These are phyloP conservation scores for Candida tallmaniae DNA, from an alignment of 805 yeast genomes.

Conservation along the genomic window DNA sequence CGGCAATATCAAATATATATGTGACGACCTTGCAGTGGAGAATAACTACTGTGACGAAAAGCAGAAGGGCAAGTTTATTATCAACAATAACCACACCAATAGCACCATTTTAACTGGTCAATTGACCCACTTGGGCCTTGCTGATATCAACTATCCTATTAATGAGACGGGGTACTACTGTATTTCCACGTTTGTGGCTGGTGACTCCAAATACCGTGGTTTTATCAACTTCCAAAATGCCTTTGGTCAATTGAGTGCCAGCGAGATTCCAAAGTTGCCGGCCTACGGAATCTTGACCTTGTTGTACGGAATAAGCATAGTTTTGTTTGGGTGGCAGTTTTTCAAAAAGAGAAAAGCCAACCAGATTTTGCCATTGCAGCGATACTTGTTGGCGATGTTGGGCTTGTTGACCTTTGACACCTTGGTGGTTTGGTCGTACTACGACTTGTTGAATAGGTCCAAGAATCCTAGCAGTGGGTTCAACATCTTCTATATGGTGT, in stretches of 20 bases:
- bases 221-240: slow-evolving; percentile 85
- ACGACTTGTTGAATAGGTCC: slow-evolving; percentile 69
- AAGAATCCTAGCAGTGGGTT: slow-evolving; percentile 50
- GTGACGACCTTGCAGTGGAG: slow-evolving; percentile 67
- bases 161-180: slow-evolving; percentile 87
- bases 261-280: slow-evolving; percentile 87
- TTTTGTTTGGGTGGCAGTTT: slow-evolving; percentile 81
- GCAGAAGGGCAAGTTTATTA: slow-evolving; percentile 60
- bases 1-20: slow-evolving; percentile 51
- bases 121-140: slow-evolving; percentile 54
- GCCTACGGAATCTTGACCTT: slow-evolving; percentile 83
- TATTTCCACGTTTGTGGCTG: slow-evolving; percentile 60
- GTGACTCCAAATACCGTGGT: slow-evolving; percentile 50
- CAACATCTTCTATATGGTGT: slow-evolving; percentile 62
- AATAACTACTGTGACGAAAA: slow-evolving; percentile 47
- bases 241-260: slow-evolving; percentile 82
- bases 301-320: slow-evolving; percentile 74
- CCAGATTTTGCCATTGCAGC: slow-evolving; percentile 85
- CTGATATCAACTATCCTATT: slow-evolving; percentile 59
- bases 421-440: slow-evolving; percentile 86
- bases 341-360: slow-evolving; percentile 69
- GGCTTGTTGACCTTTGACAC: slow-evolving; percentile 80
- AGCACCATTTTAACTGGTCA: slow-evolving; percentile 55
- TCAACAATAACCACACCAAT: slow-evolving; percentile 41
- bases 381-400: slow-evolving; percentile 82